Evolutionary conservation across 768 basidiomycete genomes (phyloP).

Genomic region (Paxillus involutus): DNA sequence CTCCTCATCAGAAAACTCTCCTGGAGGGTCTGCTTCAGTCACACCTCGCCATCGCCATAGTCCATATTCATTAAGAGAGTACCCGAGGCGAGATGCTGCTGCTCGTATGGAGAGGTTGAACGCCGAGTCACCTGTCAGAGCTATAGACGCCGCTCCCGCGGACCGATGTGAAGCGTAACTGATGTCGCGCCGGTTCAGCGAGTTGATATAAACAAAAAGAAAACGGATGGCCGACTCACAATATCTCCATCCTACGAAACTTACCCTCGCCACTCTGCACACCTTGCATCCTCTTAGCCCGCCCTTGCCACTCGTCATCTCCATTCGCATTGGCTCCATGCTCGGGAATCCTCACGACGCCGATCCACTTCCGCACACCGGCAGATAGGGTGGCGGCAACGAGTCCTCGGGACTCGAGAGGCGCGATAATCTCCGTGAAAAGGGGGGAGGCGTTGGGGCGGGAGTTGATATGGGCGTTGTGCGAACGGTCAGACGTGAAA

Average conservation of each 20-base stretch:
- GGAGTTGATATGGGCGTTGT: constrained; percentile 6
- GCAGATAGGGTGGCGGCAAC: constrained; percentile 36
- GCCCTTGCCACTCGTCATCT: constrained; percentile 28
- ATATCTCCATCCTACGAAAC: constrained; percentile 40
- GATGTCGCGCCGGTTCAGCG: not conserved
- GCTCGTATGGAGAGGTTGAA: constrained; percentile 44
- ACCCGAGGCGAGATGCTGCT: constrained; percentile 43
- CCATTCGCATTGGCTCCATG: constrained; percentile 10
- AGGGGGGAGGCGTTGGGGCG: constrained; percentile 23
- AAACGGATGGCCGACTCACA: constrained; percentile 5
- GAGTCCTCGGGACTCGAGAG: constrained; percentile 45
- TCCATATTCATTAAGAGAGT: constrained; percentile 61
- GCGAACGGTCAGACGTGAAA: constrained; percentile 12
- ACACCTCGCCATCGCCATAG: constrained; percentile 56
- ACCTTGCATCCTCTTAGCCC: constrained; percentile 22
- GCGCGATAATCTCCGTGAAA: constrained; percentile 39
- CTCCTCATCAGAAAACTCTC: not conserved
- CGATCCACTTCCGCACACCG: constrained; percentile 46
- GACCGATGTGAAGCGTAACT: constrained; percentile 23
- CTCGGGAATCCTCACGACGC: constrained; percentile 50
- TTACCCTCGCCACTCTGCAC: constrained; percentile 32
- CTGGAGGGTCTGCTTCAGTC: not conserved
- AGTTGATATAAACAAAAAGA: not conserved
- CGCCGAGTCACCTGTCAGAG: constrained; percentile 54
- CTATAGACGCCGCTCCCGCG: constrained; percentile 51